A percentile compares a stretch with the other conserved stretches of the same genome.
phyloP scores from a whole-genome alignment of 2,329 filamentous ascomycete genomes.

The Fusarium sp. region DNA sequence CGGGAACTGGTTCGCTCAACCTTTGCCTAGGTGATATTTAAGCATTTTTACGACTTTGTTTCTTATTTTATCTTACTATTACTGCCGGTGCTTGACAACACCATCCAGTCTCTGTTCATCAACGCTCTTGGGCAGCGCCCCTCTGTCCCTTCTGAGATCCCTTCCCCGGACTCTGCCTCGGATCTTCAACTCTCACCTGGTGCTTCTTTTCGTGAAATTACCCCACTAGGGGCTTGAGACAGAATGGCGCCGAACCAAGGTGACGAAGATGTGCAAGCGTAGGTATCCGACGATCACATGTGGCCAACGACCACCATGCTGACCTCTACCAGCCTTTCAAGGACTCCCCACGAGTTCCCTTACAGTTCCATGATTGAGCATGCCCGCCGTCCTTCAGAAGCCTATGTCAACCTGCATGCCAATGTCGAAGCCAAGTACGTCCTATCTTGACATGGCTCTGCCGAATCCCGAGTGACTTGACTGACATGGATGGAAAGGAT shows the following conservation, averaged over 20 bases:
- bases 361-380: constrained; percentile 51
- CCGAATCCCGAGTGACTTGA: background rate
- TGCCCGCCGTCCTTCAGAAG: constrained; percentile 47
- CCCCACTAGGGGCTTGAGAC: constrained; percentile 15
- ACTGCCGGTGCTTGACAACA: background rate
- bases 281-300: constrained; percentile 8
- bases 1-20: constrained; percentile 6
- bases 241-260: constrained; percentile 39
- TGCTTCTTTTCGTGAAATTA: background rate
- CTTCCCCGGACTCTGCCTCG: background rate
- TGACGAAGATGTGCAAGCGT: constrained; percentile 45
- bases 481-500: constrained; percentile 48
- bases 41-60: background rate
- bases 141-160: background rate
- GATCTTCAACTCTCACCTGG: background rate
- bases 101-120: background rate
- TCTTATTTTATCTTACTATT: background rate
- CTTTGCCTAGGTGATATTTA: constrained; percentile 13
- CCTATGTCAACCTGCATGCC: constrained; percentile 57
- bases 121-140: constrained; percentile 10
- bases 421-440: constrained; percentile 61
- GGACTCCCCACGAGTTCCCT: constrained; percentile 43
- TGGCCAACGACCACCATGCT: constrained; percentile 15
- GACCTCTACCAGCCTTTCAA: constrained; percentile 35
- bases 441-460: background rate